These are phyloP conservation scores for Atkinsonella hypoxylon DNA, from an alignment of 2,329 filamentous ascomycete genomes.

Conservation along the genomic window DNA sequence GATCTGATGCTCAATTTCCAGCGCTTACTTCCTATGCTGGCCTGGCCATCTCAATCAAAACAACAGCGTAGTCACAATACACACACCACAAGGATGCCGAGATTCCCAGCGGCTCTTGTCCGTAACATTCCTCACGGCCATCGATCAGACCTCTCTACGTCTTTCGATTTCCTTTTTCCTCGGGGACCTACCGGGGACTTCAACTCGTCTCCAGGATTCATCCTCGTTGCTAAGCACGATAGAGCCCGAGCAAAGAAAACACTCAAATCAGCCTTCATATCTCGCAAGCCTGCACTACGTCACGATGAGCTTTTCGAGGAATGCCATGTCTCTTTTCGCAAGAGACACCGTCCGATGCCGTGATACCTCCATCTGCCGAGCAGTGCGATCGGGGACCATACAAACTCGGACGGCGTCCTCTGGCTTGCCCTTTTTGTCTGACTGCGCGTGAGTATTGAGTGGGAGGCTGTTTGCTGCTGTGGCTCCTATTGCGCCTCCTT, in stretches of 20 bases:
- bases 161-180: no score
- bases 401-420: background rate
- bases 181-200: no score
- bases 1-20: no score
- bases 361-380: background rate
- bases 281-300: background rate
- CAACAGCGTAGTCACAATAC: no score
- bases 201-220: background rate
- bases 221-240: background rate
- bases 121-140: no score
- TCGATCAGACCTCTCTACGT: no score
- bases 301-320: background rate
- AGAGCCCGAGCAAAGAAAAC: background rate
- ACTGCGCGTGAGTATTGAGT: background rate
- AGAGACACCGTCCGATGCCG: background rate
- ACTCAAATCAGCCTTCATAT: background rate
- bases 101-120: no score
- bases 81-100: no score
- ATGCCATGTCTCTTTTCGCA: background rate
- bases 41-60: no score
- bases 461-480: background rate
- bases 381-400: no score
- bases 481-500: background rate
- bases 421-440: background rate
- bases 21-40: no score